Evolutionary conservation across 1,139 yeast genomes (phyloP).

Genomic region (Yamadazyma membranifaciens): DNA sequence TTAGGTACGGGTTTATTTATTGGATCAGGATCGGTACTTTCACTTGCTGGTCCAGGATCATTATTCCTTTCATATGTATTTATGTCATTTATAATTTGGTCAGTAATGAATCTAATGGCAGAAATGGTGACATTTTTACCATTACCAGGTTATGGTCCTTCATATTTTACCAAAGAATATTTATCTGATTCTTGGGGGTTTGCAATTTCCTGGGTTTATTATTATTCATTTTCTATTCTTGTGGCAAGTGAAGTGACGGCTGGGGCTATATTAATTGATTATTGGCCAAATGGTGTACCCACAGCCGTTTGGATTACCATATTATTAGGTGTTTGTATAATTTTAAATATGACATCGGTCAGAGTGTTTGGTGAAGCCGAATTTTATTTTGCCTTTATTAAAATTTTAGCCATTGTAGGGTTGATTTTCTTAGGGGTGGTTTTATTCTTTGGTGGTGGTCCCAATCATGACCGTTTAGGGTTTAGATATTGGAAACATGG

Average conservation of each 20-base stretch:
- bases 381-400: conserved; percentile 64
- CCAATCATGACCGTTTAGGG: conserved; percentile 58
- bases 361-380: conserved; percentile 63
- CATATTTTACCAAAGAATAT: conserved; percentile 36
- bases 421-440: conserved; percentile 43
- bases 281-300: conserved; percentile 54
- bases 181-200: conserved; percentile 39
- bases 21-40: conserved; percentile 48
- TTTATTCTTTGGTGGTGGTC: conserved; percentile 52
- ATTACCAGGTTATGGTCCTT: conserved; percentile 44
- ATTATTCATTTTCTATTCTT: conserved; percentile 49
- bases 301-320: conserved; percentile 58
- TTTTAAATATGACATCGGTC: conserved; percentile 44
- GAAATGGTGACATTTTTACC: conserved; percentile 66
- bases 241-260: conserved; percentile 53
- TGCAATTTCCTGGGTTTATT: conserved; percentile 48
- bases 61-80: conserved; percentile 46
- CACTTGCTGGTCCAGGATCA: conserved; percentile 51
- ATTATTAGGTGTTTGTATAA: conserved; percentile 37
- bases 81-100: conserved; percentile 52
- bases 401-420: conserved; percentile 36
- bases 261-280: conserved; percentile 50
- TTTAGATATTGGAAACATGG: conserved; percentile 66
- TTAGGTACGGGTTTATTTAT: conserved; percentile 37
- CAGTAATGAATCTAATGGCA: conserved; percentile 57